A percentile compares a stretch with the other conserved stretches of the same genome.
These are phyloP conservation scores for Raffaelea ambrosiae DNA, from an alignment of 2,329 filamentous ascomycete species.

Conservation along the genomic window DNA sequence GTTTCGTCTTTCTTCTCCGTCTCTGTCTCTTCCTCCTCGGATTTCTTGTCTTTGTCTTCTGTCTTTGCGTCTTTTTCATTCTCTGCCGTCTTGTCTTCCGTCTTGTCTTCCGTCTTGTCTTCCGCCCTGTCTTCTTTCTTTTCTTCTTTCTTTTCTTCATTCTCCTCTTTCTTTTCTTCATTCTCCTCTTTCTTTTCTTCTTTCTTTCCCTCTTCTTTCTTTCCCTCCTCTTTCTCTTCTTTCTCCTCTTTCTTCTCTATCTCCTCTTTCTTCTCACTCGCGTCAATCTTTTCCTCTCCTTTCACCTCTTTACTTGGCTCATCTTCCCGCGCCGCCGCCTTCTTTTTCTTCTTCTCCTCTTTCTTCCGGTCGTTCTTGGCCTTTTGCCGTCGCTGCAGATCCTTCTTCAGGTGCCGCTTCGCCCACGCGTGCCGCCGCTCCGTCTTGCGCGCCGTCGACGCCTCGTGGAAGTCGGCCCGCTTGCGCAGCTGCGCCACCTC, in stretches of 20 bases:
- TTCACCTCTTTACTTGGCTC: constrained; percentile 13
- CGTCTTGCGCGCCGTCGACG: constrained; percentile 34
- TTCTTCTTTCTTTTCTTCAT: constrained; percentile 14
- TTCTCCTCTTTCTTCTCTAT: constrained; percentile 12
- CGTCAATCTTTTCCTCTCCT: constrained; percentile 15
- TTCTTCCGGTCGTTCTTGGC: constrained; percentile 33
- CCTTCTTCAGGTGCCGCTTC: constrained; percentile 26
- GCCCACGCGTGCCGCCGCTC: constrained; percentile 29
- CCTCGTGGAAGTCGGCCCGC: constrained; percentile 37
- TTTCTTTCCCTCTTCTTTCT: constrained; percentile 12
- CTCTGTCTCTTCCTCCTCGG: neutral
- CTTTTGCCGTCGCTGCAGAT: constrained; percentile 28
- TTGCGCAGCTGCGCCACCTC: constrained; percentile 40
- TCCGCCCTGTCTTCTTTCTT: constrained; percentile 18
- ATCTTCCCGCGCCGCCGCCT: constrained; percentile 13
- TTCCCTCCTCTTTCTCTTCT: constrained; percentile 5
- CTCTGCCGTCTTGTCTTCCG: constrained; percentile 12
- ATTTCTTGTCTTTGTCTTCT: too few species aligned
- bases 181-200: constrained; percentile 2
- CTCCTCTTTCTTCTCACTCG: constrained; percentile 14
- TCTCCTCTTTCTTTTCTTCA: too few species aligned
- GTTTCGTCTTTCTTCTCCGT: constrained; percentile 12
- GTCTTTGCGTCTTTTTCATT: constrained; percentile 4
- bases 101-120: constrained; percentile 8
- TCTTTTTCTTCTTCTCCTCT: constrained; percentile 17